Evolutionary conservation across 192 early-diverging fungal species (phyloP), one percentile per base, ranked within the genome.

Genomic region (Thoreauomyces humboldtii): DNA sequence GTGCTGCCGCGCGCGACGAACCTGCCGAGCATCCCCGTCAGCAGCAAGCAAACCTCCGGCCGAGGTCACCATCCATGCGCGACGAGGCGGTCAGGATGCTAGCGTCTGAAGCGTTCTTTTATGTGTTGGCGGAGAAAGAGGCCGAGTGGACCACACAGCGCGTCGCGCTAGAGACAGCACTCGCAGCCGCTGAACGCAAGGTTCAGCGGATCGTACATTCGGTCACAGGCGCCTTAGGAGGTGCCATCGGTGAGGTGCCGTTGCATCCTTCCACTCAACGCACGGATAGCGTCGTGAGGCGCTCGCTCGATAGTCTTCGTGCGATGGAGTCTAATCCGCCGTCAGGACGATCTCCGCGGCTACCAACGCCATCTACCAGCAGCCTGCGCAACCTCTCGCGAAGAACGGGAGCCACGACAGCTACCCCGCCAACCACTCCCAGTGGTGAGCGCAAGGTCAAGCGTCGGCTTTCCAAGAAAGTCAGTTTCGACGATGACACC

Each of bases 401-500:
- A n/a, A n/a, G n/a, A n/a, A n/a, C n/a, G n/a, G n/a, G n/a, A n/a
- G n/a, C n/a, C n/a, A n/a, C n/a, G n/a, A n/a, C n/a, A 9, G 38
- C n/a, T n/a, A 41, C 38, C 9, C 38, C 38, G 38, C 38, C 38
- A n/a, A n/a, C 11, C 38, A 41, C 38, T 12, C 38, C 38, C n/a
- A 41, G n/a, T 12, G 38, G 11, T 41, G 38, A 9, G 11, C 38
- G 38, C 11, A 41, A 50, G n/a, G 34, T 7, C 9, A n/a, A 51
- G 14, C 27, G 31, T 24, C 45, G 63, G 4, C 29, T 68, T 21
- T 42, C 15, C 17, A 69, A 69, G 51, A 69, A 61, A 43, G 67
- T 69, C 29, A 69, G 67, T 28, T 69, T 69, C 35, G 67, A 61
- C 29, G 6, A 25, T 17, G 59, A 62, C 35, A 62, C 67, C 15